Percentiles rank a stretch among this genome's conserved stretches.
phyloP scores from a whole-genome alignment of 805 yeast genomes.

The Ogataea minuta region DNA sequence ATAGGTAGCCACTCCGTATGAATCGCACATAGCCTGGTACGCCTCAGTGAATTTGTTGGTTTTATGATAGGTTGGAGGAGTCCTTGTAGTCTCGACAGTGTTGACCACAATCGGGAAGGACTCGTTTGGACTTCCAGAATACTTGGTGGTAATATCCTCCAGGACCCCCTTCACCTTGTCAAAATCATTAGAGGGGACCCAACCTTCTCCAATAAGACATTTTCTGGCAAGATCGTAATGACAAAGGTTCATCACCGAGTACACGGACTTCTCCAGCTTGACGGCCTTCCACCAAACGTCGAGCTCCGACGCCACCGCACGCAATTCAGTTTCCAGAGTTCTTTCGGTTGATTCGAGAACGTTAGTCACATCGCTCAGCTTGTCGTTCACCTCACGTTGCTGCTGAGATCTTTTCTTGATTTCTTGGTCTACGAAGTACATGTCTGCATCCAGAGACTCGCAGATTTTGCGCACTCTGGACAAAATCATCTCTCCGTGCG shows the following conservation, averaged over 20 bases:
- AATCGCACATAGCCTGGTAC: slow-evolving; percentile 90
- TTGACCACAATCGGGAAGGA: slow-evolving; percentile 41
- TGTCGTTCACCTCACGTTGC: slow-evolving; percentile 44
- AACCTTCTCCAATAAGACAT: slow-evolving; percentile 70
- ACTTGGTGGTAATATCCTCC: slow-evolving; percentile 36
- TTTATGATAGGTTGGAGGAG: slow-evolving; percentile 93
- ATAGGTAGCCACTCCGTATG: slow-evolving; percentile 91
- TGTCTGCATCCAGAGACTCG: slow-evolving; percentile 84
- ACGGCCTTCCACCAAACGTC: slow-evolving; percentile 55
- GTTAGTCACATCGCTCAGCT: slow-evolving; percentile 50
- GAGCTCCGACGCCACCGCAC: slow-evolving; percentile 61
- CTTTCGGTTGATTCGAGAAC: slow-evolving; percentile 49
- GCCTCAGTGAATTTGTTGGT: slow-evolving; percentile 94
- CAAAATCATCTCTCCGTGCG: slow-evolving; percentile 80
- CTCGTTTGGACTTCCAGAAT: slow-evolving; percentile 23
- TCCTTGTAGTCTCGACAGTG: slow-evolving; percentile 68
- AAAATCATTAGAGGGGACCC: slow-evolving; percentile 63
- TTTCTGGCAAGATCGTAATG: slow-evolving; percentile 66
- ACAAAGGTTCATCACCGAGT: slow-evolving; percentile 59
- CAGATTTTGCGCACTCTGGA: slow-evolving; percentile 77
- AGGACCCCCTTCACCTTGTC: slow-evolving; percentile 43
- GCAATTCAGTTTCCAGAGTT: slow-evolving; percentile 62
- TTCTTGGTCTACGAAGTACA: slow-evolving; percentile 58
- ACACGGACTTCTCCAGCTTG: slow-evolving; percentile 57
- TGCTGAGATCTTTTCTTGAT: slow-evolving; percentile 37